Conservation (phyloP, 768 basidiomycete species). For the Gloeophyllum trabeum region DNA sequence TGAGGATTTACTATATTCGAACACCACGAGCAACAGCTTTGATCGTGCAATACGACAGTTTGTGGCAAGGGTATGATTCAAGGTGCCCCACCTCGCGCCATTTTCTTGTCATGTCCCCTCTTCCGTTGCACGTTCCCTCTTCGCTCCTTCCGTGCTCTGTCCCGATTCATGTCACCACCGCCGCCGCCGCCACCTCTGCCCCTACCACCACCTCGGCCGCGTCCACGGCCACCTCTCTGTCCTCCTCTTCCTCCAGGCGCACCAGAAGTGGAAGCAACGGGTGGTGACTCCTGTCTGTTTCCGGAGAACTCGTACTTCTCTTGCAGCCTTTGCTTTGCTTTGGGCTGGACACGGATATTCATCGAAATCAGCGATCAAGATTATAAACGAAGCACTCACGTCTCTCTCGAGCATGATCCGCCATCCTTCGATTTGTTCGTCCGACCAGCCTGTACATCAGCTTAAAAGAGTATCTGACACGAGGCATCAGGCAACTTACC, state of each 20-base stretch:
- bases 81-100: no score
- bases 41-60: no score
- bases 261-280: conserved; percentile 8
- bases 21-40: no score
- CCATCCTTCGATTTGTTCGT: conserved; percentile 93
- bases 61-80: no score
- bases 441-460: conserved; percentile 42
- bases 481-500: conserved; percentile 24
- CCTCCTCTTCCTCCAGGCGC: conserved; percentile 11
- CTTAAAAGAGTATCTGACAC: neutral
- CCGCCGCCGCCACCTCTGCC: conserved; percentile 25
- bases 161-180: conserved; percentile 30
- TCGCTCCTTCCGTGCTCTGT: conserved; percentile 66
- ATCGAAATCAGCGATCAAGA: neutral
- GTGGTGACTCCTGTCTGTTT: conserved; percentile 27
- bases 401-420: conserved; percentile 81
- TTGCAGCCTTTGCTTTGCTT: conserved; percentile 55
- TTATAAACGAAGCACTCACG: conserved; percentile 36
- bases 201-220: conserved; percentile 24
- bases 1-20: no score
- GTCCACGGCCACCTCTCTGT: conserved; percentile 27
- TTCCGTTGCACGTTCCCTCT: conserved; percentile 70
- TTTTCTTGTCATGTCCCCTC: conserved; percentile 83
- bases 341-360: conserved; percentile 32
- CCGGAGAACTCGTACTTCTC: conserved; percentile 71